Evolutionary conservation across 257 asterid genomes (phyloP), one percentile per base, ranked within the genome.

Genomic region (Lithospermum erythrorhizon): DNA sequence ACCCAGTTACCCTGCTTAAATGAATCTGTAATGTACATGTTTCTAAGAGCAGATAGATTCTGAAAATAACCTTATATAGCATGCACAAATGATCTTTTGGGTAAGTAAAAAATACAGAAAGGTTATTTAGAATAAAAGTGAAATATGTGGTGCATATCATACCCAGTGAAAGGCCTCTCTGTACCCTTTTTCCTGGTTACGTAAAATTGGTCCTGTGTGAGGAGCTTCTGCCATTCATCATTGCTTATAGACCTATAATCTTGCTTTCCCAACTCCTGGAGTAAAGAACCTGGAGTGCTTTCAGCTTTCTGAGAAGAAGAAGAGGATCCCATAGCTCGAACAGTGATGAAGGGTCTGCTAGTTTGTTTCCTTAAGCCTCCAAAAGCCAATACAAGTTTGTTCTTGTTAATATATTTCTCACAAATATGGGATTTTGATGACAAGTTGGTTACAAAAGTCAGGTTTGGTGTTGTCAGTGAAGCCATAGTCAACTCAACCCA

Each of bases 131-230:
- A 45, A 17, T 51, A 54, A 47, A 48, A 47, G 51, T 37, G 55
- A 47, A 20, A 61, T 21, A 61, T 64, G 59, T 24, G 9, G 32
- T 70, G 24, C 20, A 61, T 54, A 55, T 57, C 22, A 2, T 83
- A 90, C 97, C 97, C 98, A 16, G 88, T 77, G 86, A 87, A 90
- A 59, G 98, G 94, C 75, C 90, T 83, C 81, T 90, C 98, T n/a
- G 98, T 90, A 55, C 95, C 96, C 96, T 87, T 90, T 68, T 85
- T 67, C 63, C 95, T 77, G 51, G 98, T 83, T 47, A 87, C 55
- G 58, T 87, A 80, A 62, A 72, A 90, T 68, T 90, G 95, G 47
- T 86, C 81, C 27, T 79, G 73, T 9, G 78, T 82, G 19, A 87
- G 81, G 65, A 59, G 75, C 75, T 85, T 82, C 79, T 30, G 83